phyloP scores from a whole-genome alignment of 139 green algal species.

The Ettlia oleoabundans region DNA sequence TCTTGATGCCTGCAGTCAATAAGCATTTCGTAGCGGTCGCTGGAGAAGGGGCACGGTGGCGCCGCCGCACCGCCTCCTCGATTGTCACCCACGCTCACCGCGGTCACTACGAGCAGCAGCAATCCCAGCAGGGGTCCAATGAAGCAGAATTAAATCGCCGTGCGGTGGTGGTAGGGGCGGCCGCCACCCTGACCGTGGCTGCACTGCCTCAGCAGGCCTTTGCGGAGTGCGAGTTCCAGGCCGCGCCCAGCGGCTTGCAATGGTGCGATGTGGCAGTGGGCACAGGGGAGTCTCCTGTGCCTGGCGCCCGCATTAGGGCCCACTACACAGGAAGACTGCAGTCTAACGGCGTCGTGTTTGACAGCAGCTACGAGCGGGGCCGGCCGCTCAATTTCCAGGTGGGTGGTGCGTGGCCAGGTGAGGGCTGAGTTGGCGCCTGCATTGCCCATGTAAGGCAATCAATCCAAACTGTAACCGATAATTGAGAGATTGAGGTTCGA shows the following conservation, averaged over 20 bases:
- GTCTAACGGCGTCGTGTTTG: conserved; percentile 79
- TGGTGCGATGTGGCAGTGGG: conserved; percentile 69
- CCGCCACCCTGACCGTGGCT: not conserved
- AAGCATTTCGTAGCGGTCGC: too few species aligned
- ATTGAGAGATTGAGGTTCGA: too few species aligned
- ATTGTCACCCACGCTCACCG: too few species aligned
- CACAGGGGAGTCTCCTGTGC: conserved; percentile 52
- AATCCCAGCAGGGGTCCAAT: too few species aligned
- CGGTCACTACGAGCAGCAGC: too few species aligned
- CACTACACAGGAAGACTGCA: conserved; percentile 86
- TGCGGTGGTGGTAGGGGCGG: not conserved
- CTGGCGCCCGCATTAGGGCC: conserved; percentile 8
- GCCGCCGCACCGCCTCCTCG: too few species aligned
- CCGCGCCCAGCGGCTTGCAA: conserved; percentile 55
- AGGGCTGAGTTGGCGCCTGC: too few species aligned
- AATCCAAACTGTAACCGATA: too few species aligned
- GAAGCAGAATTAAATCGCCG: too few species aligned
- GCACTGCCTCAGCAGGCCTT: not conserved
- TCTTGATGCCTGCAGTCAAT: too few species aligned
- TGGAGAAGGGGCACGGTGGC: too few species aligned
- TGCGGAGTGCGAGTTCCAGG: conserved; percentile 19
- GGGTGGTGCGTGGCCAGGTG: not conserved
- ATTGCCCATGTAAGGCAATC: too few species aligned
- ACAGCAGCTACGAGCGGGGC: conserved; percentile 79
- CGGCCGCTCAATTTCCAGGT: conserved; percentile 82